These are phyloP conservation scores for Diatrype stigma DNA, from an alignment of 2,329 filamentous ascomycete genomes.

Conservation along the genomic window DNA sequence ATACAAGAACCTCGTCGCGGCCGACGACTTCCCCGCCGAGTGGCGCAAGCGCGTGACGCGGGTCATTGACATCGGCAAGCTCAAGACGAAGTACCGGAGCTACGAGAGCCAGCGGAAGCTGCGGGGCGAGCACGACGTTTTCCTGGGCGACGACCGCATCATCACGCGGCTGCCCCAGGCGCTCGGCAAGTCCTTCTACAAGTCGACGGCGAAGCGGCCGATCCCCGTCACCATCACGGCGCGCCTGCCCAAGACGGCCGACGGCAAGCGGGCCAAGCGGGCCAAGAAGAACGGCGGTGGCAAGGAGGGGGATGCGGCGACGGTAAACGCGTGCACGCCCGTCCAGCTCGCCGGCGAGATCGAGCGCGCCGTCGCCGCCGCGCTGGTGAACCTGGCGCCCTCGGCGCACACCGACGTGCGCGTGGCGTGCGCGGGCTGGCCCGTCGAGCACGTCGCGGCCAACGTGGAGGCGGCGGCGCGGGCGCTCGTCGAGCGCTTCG, in stretches of 20 bases:
- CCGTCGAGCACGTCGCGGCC: constrained; percentile 69
- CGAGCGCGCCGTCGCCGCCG: constrained; percentile 68
- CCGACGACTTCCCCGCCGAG: constrained; percentile 64
- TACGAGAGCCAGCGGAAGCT: constrained; percentile 87
- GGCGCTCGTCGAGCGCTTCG: constrained; percentile 70
- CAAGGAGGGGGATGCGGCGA: constrained; percentile 18
- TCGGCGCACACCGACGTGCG: constrained; percentile 76
- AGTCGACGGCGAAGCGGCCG: constrained; percentile 75
- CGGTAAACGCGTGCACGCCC: constrained; percentile 48
- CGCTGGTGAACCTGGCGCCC: constrained; percentile 75
- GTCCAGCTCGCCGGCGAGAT: constrained; percentile 75
- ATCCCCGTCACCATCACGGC: constrained; percentile 72
- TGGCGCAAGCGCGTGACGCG: constrained; percentile 66
- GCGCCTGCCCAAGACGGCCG: constrained; percentile 52
- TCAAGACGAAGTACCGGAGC: constrained; percentile 77
- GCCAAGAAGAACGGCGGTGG: constrained; percentile 34
- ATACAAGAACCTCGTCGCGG: constrained; percentile 84
- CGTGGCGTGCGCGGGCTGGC: constrained; percentile 72
- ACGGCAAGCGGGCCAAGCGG: constrained; percentile 54
- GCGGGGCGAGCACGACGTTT: constrained; percentile 81
- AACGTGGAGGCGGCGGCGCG: constrained; percentile 73
- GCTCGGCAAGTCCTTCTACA: constrained; percentile 92
- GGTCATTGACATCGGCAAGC: constrained; percentile 77
- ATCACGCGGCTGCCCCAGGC: constrained; percentile 67
- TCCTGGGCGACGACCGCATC: constrained; percentile 88